phyloP scores from a whole-genome alignment of 306 rosid species.

The Vigna radiata region DNA sequence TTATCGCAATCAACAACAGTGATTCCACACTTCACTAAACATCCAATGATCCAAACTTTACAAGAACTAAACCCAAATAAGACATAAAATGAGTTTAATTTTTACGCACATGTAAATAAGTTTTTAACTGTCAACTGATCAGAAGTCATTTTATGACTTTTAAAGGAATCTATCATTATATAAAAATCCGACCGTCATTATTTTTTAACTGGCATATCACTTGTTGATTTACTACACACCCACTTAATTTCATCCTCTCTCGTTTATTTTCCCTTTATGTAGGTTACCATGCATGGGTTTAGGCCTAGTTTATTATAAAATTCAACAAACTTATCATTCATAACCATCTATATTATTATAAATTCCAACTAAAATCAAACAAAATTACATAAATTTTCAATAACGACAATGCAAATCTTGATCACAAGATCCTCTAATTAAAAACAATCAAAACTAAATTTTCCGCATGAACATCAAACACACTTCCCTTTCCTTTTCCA shows the following conservation, averaged over 20 bases:
- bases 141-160: background rate
- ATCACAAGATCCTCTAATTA: conserved; percentile 33
- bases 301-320: background rate
- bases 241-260: too few relatives aligned
- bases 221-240: too few relatives aligned
- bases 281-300: too few relatives aligned
- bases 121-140: background rate
- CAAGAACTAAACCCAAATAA: background rate
- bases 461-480: background rate
- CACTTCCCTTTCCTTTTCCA: background rate
- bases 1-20: background rate
- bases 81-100: background rate
- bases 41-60: background rate
- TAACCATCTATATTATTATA: background rate
- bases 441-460: conserved; percentile 9
- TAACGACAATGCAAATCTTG: background rate
- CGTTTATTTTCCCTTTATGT: too few relatives aligned
- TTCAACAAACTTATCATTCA: background rate
- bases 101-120: background rate
- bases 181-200: too few relatives aligned
- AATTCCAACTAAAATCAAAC: background rate
- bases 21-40: background rate
- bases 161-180: background rate
- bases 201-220: too few relatives aligned
- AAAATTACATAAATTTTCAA: conserved; percentile 1